Conservation (phyloP, 2,329 filamentous ascomycete genomes). For the Trichoderma lentiforme region DNA sequence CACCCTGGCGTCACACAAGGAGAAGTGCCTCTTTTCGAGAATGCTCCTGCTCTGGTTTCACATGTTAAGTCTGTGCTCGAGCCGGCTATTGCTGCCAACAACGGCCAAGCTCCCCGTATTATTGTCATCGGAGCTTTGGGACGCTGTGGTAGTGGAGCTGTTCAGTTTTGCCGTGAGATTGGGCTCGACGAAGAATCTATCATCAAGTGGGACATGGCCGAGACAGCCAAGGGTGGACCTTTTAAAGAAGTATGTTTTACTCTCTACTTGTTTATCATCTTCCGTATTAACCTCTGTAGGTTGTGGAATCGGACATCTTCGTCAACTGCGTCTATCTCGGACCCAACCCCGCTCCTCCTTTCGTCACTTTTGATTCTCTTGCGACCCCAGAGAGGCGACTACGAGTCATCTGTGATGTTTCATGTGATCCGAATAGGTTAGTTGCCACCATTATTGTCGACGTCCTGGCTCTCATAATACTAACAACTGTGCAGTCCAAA, state of each 20-base stretch:
- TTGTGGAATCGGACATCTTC: background rate
- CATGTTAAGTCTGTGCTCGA: background rate
- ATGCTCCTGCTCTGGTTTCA: background rate
- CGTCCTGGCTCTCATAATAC: background rate
- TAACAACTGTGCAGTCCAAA: conserved; percentile 47
- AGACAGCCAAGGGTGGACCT: background rate
- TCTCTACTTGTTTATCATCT: background rate
- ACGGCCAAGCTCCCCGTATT: conserved; percentile 2
- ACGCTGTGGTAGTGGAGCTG: background rate
- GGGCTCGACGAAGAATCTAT: background rate
- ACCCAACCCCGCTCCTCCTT: background rate
- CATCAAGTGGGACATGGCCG: background rate
- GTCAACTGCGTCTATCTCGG: conserved; percentile 1
- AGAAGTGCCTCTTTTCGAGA: background rate
- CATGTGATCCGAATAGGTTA: conserved; percentile 51
- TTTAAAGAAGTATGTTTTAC: background rate
- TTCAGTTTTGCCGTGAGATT: background rate
- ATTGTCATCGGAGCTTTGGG: conserved; percentile 6
- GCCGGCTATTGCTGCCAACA: background rate
- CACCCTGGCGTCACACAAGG: background rate
- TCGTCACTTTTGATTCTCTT: background rate
- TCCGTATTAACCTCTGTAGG: background rate
- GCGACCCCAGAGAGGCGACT: background rate
- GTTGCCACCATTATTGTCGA: background rate
- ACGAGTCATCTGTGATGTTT: background rate